Evolutionary conservation across 331 rosid species (phyloP), one percentile per base, ranked within the genome.

Genomic region (Pyracantha coccinea): DNA sequence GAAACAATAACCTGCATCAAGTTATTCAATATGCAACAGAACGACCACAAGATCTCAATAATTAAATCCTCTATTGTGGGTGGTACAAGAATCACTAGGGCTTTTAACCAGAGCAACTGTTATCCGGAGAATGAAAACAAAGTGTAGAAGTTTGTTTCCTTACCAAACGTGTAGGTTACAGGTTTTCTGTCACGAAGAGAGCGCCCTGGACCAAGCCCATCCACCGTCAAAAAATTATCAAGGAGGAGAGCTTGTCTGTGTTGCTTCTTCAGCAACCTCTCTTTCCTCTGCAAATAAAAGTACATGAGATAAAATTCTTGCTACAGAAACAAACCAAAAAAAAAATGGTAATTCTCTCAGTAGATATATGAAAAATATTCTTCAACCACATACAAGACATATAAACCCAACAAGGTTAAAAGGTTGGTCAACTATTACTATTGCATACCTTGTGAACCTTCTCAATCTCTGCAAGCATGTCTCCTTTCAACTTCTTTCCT

Each of bases 381-480:
- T 16, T 19, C 11, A 57, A 25, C 54, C 59, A 71, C 75, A 60
- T 63, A 44, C 14, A 64, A 5, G 32, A 35, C 35, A 64, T 4
- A n/a, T n/a, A 24, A 79, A 71, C 78, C 68, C 52, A 50, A 45
- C 13, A 60, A 61, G 58, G 59, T 28, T 23, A 62, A 57, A 62
- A 53, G 44, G 41, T 35, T 41, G 19, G 2, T 38, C 45, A 32
- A 35, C 29, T 70, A 66, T 63, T 71, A 69, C 19, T 14, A 62
- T 64, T 71, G 27, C 31, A 72, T 88, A 96, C 99, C 99, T 96
- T 96, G 50, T 92, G 99, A 83, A 84, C 97, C 84, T 87, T 96
- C 89, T 96, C 99, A 77, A 96, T 88, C 89, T 96, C 99, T 67
- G 97, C 93, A 81, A 96, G 98, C 97, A 92, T 88, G 90, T 92